Base-by-base conservation (phyloP, 1,284 basidiomycete species). In the Ceratobasidium sp. region DNA sequence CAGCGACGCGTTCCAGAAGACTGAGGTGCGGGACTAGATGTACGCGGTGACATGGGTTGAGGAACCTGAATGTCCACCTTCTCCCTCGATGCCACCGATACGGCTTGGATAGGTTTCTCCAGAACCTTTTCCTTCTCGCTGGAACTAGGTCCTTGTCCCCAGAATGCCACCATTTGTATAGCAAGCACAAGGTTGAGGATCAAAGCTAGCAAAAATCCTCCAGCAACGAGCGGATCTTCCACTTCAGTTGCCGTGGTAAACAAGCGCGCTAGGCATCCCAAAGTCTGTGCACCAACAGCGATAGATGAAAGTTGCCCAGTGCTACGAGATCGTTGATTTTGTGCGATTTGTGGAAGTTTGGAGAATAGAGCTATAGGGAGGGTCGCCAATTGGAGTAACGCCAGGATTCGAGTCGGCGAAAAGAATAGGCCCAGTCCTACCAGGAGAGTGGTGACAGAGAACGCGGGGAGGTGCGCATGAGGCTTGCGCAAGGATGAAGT, bases 291-390 rank as follows among this genome's bases (percentile, higher is more conserved):
- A 82, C 94, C 87, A 35, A 98, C 94, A 20, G 96, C 94, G 82
- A 98, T 94, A 0, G 94, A 90, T 12, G 94, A 96, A 55, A 98
- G 92, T 82, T 97, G 95, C 3, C 96, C 96, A 0, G 96, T 98
- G 5, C 92, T 94, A 59, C 87, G 85, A 20, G 91, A 87, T 66
- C 88, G 88, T 78, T 90, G 84, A 86, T 97, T 98, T 81, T 94
- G 90, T 62, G 88, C 83, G 84, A 98, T 96, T 83, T 96, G 94
- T 12, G 95, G 94, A 55, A 97, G 88, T 86, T 99, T 96, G 80
- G 93, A 92, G 83, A 93, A 89, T 62, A 98, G 86, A 20, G 94
- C 93, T 48, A 98, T 89, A 0, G 96, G 94, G 74, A 98, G 91
- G 0, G 96, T 96, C 60, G 89, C 86, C 50, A 94, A 85, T 84